Evolutionary conservation across 352 stramenopile genomes (phyloP).

Genomic region (Pythium aristosporum): DNA sequence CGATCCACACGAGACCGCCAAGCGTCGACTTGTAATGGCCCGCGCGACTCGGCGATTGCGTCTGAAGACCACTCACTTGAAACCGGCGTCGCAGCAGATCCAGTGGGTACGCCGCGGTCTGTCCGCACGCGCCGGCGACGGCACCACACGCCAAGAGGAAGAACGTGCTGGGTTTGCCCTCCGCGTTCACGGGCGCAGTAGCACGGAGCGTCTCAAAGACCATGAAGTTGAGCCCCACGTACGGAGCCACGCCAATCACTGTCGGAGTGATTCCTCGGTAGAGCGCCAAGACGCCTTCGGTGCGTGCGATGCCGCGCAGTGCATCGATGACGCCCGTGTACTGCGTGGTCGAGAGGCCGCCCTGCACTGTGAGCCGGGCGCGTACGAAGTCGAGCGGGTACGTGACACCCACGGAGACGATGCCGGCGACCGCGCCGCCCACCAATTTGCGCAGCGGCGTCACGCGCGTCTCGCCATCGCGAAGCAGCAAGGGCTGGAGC

Average conservation of each 20-base stretch:
- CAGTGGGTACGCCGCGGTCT: conserved; percentile 76
- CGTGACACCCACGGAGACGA: conserved; percentile 65
- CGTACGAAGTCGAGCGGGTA: conserved; percentile 78
- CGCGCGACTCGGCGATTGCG: conserved; percentile 20
- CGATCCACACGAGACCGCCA: conserved; percentile 44
- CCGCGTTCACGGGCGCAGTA: conserved; percentile 38
- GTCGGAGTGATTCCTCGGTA: conserved; percentile 66
- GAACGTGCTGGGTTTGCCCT: conserved; percentile 50
- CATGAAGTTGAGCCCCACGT: conserved; percentile 78
- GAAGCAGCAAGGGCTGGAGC: conserved; percentile 50
- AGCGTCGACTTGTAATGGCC: conserved; percentile 53
- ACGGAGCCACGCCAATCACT: conserved; percentile 67
- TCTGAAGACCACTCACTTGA: conserved; percentile 51
- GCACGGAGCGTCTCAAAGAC: conserved; percentile 68
- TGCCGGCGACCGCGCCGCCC: conserved; percentile 55
- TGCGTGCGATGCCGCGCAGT: conserved; percentile 43
- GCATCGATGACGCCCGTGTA: conserved; percentile 68
- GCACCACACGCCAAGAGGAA: conserved; percentile 63
- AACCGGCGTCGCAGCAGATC: conserved; percentile 74
- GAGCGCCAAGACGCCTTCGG: conserved; percentile 56
- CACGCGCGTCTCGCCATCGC: conserved; percentile 38
- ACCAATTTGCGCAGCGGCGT: conserved; percentile 52
- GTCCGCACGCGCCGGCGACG: conserved; percentile 60
- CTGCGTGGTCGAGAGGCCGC: conserved; percentile 51
- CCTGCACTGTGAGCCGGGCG: conserved; percentile 69